Conservation (phyloP, 169 alveolate species). For the Cryptosporidium ryanae region DNA sequence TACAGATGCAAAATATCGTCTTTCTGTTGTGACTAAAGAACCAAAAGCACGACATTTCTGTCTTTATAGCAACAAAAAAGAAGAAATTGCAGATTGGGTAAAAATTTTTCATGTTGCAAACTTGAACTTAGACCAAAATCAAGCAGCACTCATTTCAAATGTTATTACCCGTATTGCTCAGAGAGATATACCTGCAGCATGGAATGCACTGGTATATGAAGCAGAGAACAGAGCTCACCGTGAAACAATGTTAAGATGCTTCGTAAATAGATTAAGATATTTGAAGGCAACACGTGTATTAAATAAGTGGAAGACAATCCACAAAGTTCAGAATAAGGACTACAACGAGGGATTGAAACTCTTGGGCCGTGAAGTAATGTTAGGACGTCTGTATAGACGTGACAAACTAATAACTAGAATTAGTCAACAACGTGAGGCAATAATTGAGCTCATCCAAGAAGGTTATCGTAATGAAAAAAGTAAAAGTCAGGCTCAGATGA, state of each 20-base stretch:
- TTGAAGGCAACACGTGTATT: slow-evolving; percentile 64
- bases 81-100: slow-evolving; percentile 75
- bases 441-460: slow-evolving; percentile 73
- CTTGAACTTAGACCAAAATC: slow-evolving; percentile 69
- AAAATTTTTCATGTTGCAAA: slow-evolving; percentile 73
- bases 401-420: slow-evolving; percentile 51
- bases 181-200: slow-evolving; percentile 67
- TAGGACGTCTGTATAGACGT: slow-evolving; percentile 72
- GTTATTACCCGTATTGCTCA: slow-evolving; percentile 74
- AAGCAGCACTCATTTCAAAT: slow-evolving; percentile 71
- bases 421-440: slow-evolving; percentile 61
- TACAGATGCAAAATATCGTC: slow-evolving; percentile 68
- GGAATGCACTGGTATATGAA: slow-evolving; percentile 72
- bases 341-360: slow-evolving; percentile 59
- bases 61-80: slow-evolving; percentile 57
- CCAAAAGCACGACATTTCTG: slow-evolving; percentile 72
- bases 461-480: slow-evolving; percentile 70
- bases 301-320: slow-evolving; percentile 63
- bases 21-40: slow-evolving; percentile 70
- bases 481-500: slow-evolving; percentile 68
- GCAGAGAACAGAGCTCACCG: slow-evolving; percentile 74
- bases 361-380: slow-evolving; percentile 66
- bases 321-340: slow-evolving; percentile 68
- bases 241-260: slow-evolving; percentile 70
- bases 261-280: slow-evolving; percentile 68